Conservation (phyloP, 345 rosid genomes). For the Angophora floribunda region DNA sequence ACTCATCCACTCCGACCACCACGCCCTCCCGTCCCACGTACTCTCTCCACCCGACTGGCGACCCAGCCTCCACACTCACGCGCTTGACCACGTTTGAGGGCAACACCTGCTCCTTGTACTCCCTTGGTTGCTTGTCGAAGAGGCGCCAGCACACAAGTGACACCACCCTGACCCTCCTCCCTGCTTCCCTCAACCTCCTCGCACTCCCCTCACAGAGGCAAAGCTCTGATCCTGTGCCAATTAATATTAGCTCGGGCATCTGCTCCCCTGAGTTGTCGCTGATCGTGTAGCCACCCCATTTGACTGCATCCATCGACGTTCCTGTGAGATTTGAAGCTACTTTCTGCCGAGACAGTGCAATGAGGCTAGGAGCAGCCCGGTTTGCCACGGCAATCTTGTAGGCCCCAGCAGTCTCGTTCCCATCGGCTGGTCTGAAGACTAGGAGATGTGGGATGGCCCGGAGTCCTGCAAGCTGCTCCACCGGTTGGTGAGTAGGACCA, state of each 20-base stretch:
- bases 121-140: slow-evolving; percentile 8
- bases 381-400: slow-evolving; percentile 9
- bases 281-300: slow-evolving; percentile 17
- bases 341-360: slow-evolving; percentile 22
- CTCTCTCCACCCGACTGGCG: slow-evolving; percentile 19
- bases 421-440: slow-evolving; percentile 25
- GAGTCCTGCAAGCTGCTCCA: slow-evolving; percentile 26
- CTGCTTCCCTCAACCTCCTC: slow-evolving; percentile 11
- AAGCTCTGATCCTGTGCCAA: slow-evolving; percentile 26
- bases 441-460: slow-evolving; percentile 17
- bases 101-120: slow-evolving; percentile 16
- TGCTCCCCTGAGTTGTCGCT: slow-evolving; percentile 11
- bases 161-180: slow-evolving; percentile 22
- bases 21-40: slow-evolving; percentile 14
- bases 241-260: slow-evolving; percentile 15
- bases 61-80: slow-evolving; percentile 23
- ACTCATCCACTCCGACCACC: slow-evolving; percentile 18
- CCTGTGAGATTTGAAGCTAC: slow-evolving; percentile 12
- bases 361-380: slow-evolving; percentile 9
- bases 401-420: slow-evolving; percentile 31
- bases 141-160: slow-evolving; percentile 24
- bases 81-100: slow-evolving; percentile 3
- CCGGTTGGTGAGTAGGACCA: slow-evolving; percentile 33
- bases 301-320: slow-evolving; percentile 3
- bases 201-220: slow-evolving; percentile 7